Base-by-base conservation (phyloP, 208 protist genomes). In the Naegleria fowleri region DNA sequence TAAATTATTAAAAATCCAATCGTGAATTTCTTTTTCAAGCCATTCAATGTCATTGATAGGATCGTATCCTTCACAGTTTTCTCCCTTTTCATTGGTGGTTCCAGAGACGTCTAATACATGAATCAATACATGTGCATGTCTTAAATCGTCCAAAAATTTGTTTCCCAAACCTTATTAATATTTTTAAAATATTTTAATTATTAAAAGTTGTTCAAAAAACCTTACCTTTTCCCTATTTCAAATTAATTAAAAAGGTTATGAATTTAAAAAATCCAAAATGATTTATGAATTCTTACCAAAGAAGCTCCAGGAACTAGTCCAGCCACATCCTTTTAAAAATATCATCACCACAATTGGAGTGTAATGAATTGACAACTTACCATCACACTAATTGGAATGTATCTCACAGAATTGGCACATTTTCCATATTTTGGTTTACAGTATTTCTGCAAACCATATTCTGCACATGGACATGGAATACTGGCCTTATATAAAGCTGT, bases 261-360 rank as follows among this genome's bases (percentile, higher is more conserved):
- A n/a, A n/a, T n/a, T n/a, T n/a, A n/a, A n/a, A n/a, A n/a, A n/a
- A 58, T 15, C 51, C 51, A 19, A 58, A 58, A 19, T 15, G 15
- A 58, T 19, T 58, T 29, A 67, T 67, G 19, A 67, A 67, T 22
- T 29, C 55, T 29, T 67, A 67, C 55, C 55, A 94, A 90, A 92
- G 98, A 98, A n/a, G 97, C 97, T 0, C 97, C 97, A 43, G 96
- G 96, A 76, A 98, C 96, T 16, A 98, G 95, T 5, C 97, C 97
- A 19, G 97, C 97, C 13, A 98, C 96, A 88, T 98, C 97, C 43
- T 48, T 48, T 48, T 48, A 48, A 48, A 76, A 76, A 76, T 33
- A 67, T 67, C 9, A 67, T 25, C 9, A 67, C 9, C 9, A 67
- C 9, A 67, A 9, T 67, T 67, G 9, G 19, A 67, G 19, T 25